Percentiles rank a stretch among this genome's conserved stretches.
Conservation (phyloP, 148 eudicot species). For the Rhododendron ferrugineum region DNA sequence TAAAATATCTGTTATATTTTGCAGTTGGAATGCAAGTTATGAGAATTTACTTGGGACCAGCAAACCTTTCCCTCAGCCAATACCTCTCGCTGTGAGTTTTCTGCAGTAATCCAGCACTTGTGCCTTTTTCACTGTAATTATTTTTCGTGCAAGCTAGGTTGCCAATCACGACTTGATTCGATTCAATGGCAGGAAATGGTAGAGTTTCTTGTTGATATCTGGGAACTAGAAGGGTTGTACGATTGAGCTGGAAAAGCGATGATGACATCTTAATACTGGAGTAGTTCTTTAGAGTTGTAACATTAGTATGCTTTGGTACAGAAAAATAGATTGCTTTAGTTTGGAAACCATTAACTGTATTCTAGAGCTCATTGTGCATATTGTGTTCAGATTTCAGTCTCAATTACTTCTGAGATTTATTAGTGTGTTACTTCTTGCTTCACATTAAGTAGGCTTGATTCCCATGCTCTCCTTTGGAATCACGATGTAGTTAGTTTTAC, state of each 20-base stretch:
- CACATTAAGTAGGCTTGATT: neutral
- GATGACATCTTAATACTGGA: neutral
- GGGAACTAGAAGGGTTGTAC: slow-evolving; percentile 58
- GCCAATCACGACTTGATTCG: neutral
- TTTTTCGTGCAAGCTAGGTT: neutral
- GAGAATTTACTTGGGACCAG: slow-evolving; percentile 63
- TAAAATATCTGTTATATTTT: slow-evolving; percentile 5
- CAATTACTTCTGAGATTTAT: neutral
- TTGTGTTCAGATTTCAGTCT: neutral
- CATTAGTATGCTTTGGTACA: neutral
- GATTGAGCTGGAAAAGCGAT: slow-evolving; percentile 18
- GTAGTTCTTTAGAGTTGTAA: neutral
- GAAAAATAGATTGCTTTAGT: neutral
- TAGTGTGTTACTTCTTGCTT: neutral
- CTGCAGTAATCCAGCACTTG: neutral
- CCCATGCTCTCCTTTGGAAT: too few relatives aligned
- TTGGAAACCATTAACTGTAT: neutral
- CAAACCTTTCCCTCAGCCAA: slow-evolving; percentile 60
- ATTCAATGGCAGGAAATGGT: slow-evolving; percentile 41
- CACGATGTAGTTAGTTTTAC: too few relatives aligned
- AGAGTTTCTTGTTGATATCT: slow-evolving; percentile 47
- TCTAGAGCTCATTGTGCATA: neutral
- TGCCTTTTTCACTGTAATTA: neutral
- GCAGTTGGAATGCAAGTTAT: slow-evolving; percentile 67
- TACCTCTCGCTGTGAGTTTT: slow-evolving; percentile 55